phyloP scores from a whole-genome alignment of 176 grass and related monocot genomes.

The Stipa capillata region DNA sequence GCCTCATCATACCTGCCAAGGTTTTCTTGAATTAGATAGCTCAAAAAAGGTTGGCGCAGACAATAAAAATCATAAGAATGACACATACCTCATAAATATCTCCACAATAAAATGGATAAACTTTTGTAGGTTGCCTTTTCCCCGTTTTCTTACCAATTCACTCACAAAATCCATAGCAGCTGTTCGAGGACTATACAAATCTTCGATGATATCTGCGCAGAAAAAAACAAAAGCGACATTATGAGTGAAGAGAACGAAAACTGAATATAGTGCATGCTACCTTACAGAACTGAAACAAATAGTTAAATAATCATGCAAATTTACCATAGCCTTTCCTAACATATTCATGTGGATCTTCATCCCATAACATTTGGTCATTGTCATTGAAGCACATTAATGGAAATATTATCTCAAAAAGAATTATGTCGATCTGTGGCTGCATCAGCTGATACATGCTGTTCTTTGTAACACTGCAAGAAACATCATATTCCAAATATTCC shows the following conservation, averaged over 20 bases:
- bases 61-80: not conserved
- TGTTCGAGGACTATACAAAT: constrained; percentile 87
- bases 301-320: not conserved
- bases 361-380: constrained; percentile 80
- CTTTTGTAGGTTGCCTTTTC: constrained; percentile 76
- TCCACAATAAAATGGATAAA: constrained; percentile 86
- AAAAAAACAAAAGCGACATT: not conserved
- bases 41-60: not conserved
- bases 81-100: constrained; percentile 68
- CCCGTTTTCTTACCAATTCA: constrained; percentile 83
- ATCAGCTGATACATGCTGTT: constrained; percentile 87
- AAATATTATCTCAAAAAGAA: constrained; percentile 91
- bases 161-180: constrained; percentile 93
- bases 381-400: constrained; percentile 96
- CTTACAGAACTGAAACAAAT: not conserved
- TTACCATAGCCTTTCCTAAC: constrained; percentile 92
- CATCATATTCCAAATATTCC: not conserved
- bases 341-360: constrained; percentile 90
- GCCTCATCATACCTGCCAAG: constrained; percentile 62
- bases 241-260: not conserved
- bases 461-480: constrained; percentile 75
- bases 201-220: constrained; percentile 87
- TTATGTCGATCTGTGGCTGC: constrained; percentile 66
- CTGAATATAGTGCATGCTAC: not conserved
- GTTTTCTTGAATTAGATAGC: constrained; percentile 21